These are phyloP conservation scores for Verticillium klebahnii DNA, from an alignment of 2,329 filamentous ascomycete genomes.

Conservation along the genomic window DNA sequence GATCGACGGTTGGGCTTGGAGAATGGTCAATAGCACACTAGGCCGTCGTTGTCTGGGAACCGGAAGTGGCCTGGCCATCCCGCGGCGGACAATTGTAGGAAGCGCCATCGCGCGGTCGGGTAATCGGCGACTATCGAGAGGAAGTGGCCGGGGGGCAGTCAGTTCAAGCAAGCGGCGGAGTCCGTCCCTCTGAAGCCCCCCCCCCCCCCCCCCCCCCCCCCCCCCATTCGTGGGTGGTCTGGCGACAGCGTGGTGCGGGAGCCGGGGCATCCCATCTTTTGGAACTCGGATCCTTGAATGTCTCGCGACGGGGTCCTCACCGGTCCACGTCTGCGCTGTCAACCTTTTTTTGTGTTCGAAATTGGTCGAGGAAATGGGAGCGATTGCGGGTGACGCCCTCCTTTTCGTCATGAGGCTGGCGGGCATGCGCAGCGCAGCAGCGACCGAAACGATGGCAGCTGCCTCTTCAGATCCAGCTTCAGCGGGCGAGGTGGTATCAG, in stretches of 20 bases:
- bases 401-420: background rate
- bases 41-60: too few species aligned
- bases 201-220: too few species aligned
- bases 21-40: too few species aligned
- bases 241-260: background rate
- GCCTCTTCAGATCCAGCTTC: background rate
- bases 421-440: background rate
- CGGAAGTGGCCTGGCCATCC: background rate
- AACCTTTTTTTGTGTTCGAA: background rate
- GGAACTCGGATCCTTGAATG: background rate
- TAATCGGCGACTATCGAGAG: background rate
- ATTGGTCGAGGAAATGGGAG: background rate
- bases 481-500: background rate
- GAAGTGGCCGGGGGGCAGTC: background rate
- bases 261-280: background rate
- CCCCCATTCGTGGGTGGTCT: background rate
- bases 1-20: background rate
- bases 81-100: background rate
- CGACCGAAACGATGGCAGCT: background rate
- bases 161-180: background rate
- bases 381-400: background rate
- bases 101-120: background rate
- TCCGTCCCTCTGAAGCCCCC: background rate
- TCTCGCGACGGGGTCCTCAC: background rate
- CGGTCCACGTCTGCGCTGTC: background rate